phyloP scores from a whole-genome alignment of 2,329 filamentous ascomycete species.

The Pyrenochaeta sp. region DNA sequence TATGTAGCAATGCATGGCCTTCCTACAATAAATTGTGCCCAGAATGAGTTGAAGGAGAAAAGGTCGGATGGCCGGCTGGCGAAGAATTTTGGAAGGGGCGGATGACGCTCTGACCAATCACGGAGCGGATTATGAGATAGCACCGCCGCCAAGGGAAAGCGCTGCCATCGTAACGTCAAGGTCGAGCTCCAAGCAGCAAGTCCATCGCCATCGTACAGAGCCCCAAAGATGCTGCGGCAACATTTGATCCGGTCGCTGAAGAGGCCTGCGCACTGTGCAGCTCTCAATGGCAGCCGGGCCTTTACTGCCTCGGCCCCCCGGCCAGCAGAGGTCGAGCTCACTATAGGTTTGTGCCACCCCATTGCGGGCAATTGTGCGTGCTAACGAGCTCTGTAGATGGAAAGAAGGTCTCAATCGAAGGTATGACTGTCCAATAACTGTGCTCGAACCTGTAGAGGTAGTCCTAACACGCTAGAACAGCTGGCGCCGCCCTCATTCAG shows the following conservation, averaged over 20 bases:
- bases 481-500: conserved; percentile 96
- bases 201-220: conserved; percentile 40
- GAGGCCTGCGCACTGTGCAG: conserved; percentile 62
- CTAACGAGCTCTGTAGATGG: conserved; percentile 72
- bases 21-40: conserved; percentile 74
- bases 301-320: conserved; percentile 83
- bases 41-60: conserved; percentile 64
- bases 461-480: conserved; percentile 61
- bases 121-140: conserved; percentile 24
- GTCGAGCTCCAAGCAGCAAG: conserved; percentile 31
- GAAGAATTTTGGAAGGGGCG: conserved; percentile 39
- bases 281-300: conserved; percentile 71
- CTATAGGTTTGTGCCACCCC: conserved; percentile 74
- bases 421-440: conserved; percentile 59
- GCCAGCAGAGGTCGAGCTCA: conserved; percentile 94
- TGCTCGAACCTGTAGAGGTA: conserved; percentile 19
- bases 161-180: conserved; percentile 34
- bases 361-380: conserved; percentile 23
- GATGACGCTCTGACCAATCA: conserved; percentile 44
- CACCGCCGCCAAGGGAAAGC: conserved; percentile 19
- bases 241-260: conserved; percentile 69
- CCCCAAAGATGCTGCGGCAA: conserved; percentile 67
- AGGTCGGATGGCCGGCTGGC: conserved; percentile 16
- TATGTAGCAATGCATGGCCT: conserved; percentile 57
- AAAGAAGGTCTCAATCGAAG: conserved; percentile 98